Conservation (phyloP, 495 filamentous ascomycete genomes). For the Amorphotheca resinae region DNA sequence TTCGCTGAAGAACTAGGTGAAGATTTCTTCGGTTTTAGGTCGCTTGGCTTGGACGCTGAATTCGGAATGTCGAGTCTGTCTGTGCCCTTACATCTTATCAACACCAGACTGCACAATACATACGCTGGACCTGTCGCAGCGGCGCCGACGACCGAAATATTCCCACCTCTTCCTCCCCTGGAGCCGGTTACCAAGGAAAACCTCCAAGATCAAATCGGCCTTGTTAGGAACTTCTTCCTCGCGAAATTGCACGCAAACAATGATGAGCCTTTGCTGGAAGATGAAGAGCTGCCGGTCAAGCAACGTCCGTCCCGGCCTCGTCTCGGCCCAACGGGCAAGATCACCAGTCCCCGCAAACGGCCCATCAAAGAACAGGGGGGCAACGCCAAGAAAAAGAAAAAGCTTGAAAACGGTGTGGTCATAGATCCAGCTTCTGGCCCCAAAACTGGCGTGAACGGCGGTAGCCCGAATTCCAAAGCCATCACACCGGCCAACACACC, state of each 20-base stretch:
- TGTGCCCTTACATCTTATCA: slow-evolving; percentile 87
- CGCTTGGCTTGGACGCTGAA: slow-evolving; percentile 82
- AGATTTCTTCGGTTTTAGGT: slow-evolving; percentile 98
- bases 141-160: slow-evolving; percentile 43
- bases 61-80: slow-evolving; percentile 74
- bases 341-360: slow-evolving; percentile 78
- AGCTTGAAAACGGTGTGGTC: slow-evolving; percentile 33
- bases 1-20: slow-evolving; percentile 96
- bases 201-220: slow-evolving; percentile 64
- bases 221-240: slow-evolving; percentile 82
- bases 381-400: slow-evolving; percentile 66
- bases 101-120: slow-evolving; percentile 68
- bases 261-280: slow-evolving; percentile 77
- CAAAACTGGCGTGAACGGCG: slow-evolving; percentile 24
- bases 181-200: slow-evolving; percentile 72
- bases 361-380: slow-evolving; percentile 63
- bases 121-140: slow-evolving; percentile 35
- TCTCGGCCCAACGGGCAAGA: slow-evolving; percentile 90
- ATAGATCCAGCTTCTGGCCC: slow-evolving; percentile 29
- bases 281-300: slow-evolving; percentile 87
- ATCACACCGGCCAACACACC: slow-evolving; percentile 16
- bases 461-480: slow-evolving; percentile 28
- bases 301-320: slow-evolving; percentile 86
- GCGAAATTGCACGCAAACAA: slow-evolving; percentile 71
- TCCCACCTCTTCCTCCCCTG: slow-evolving; percentile 57